Base-by-base conservation (phyloP, 768 basidiomycete species). In the Strobilomyces confusus region DNA sequence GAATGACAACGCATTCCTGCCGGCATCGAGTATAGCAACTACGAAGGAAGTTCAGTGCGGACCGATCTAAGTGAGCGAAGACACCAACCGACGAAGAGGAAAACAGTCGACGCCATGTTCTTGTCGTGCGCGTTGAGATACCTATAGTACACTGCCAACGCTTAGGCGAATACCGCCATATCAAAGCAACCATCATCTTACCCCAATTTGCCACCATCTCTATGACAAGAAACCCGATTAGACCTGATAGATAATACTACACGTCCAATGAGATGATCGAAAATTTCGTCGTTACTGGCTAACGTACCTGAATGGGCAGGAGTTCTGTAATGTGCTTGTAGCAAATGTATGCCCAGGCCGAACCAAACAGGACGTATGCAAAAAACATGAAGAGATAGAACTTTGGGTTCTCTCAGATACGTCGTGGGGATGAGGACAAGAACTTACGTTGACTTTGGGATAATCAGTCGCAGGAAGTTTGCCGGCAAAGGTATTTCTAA, bases 1-100 rank as follows among this genome's bases (percentile, higher is more conserved):
- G 75, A 98, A 94, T 2, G 92, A 94, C 68, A 95, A 77, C 2
- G 93, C 89, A 64, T 98, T 98, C 43, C 97, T 76, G 7, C 89
- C 95, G 9, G 97, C 95, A 63, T 98, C 95, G 41, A 98, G 75
- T 55, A 95, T 91, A n/a, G 94, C 89, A 37, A 95, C 93, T 91
- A 57, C 0, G n/a, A 50, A 30, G 30, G 15, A 32, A 56, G 36
- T 46, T 58, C 32, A 56, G 49, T 30, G 50, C 8, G 20, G 22
- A 37, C 13, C 30, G 22, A 29, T 26, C 15, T 9, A 26, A 19
- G 19, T 19, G 19, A 17, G 19, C 22, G 5, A 46, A 41, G 49
- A 41, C n/a, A 50, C 87, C 63, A 51, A 87, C 92, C 91, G 57
- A 98, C 88, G 53, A 98, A 89, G 41, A 99, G 84, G 73, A 98